Conservation (phyloP, 176 grass and related monocot species). For the Bolboschoenus planiculmis region DNA sequence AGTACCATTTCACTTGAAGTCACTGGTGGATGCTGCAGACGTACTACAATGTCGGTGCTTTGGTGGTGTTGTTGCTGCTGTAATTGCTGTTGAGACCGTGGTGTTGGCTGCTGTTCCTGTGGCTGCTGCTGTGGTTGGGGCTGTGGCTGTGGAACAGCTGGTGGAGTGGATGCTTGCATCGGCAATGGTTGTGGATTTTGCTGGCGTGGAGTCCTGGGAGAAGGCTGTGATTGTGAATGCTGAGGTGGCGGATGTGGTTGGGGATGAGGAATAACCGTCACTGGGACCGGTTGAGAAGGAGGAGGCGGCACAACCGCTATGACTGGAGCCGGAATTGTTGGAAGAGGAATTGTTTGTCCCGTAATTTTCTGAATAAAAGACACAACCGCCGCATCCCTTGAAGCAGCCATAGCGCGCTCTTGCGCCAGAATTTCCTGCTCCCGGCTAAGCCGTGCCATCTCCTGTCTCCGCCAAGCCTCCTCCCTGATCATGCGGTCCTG, state of each 20-base stretch:
- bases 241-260: slow-evolving; percentile 6
- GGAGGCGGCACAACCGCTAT: slow-evolving; percentile 43
- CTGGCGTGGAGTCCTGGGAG: slow-evolving; percentile 22
- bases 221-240: slow-evolving; percentile 22
- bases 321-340: slow-evolving; percentile 38
- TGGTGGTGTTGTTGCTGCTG: slow-evolving; percentile 22
- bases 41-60: slow-evolving; percentile 43
- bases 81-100: background rate
- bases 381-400: slow-evolving; percentile 71
- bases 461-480: slow-evolving; percentile 93
- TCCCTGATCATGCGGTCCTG: slow-evolving; percentile 95
- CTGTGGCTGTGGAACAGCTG: slow-evolving; percentile 13
- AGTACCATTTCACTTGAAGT: slow-evolving; percentile 13
- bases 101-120: slow-evolving; percentile 1
- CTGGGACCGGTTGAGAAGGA: background rate
- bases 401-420: slow-evolving; percentile 83
- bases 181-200: background rate
- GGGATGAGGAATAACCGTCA: slow-evolving; percentile 6
- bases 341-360: slow-evolving; percentile 61
- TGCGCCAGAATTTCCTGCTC: slow-evolving; percentile 88
- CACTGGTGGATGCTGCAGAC: background rate
- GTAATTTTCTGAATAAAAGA: slow-evolving; percentile 97
- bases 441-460: slow-evolving; percentile 65
- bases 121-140: slow-evolving; percentile 18
- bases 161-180: background rate